These are phyloP conservation scores for Penstemon barbatus DNA, from an alignment of 257 asterid genomes.

Conservation along the genomic window DNA sequence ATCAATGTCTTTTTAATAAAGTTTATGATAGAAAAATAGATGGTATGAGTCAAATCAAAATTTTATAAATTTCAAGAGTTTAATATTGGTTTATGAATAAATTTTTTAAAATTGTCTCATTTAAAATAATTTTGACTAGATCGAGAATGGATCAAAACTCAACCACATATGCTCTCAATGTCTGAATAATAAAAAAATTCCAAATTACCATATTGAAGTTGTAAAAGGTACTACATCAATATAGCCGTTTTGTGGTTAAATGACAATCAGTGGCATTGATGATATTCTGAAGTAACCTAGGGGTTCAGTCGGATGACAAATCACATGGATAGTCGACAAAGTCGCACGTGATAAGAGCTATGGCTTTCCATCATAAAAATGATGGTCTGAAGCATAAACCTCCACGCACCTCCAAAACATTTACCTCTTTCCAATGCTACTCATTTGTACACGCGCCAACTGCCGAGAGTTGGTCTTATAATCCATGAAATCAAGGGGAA, in stretches of 20 bases:
- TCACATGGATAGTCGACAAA: constrained; percentile 48
- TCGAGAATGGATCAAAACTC: too few relatives aligned
- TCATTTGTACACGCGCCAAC: constrained; percentile 13
- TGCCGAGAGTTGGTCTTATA: constrained; percentile 25
- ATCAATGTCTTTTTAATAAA: too few relatives aligned
- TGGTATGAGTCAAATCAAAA: too few relatives aligned
- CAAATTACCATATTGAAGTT: too few relatives aligned
- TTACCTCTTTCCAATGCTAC: not conserved
- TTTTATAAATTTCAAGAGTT: too few relatives aligned
- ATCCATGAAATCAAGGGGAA: not conserved
- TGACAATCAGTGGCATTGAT: constrained; percentile 18
- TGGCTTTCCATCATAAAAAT: not conserved
- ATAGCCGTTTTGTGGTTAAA: constrained; percentile 21
- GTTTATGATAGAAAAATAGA: too few relatives aligned
- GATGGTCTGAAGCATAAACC: not conserved
- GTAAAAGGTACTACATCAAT: not conserved
- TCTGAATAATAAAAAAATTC: too few relatives aligned
- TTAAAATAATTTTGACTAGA: too few relatives aligned
- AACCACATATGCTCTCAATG: too few relatives aligned
- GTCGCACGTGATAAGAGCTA: constrained; percentile 37
- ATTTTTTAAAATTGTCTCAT: too few relatives aligned
- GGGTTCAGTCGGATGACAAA: not conserved
- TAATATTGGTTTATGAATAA: too few relatives aligned
- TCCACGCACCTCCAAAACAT: constrained; percentile 21
- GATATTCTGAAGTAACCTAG: not conserved